Base-by-base conservation (phyloP, 2,329 filamentous ascomycete species). In the Paraconiothyrium sp. region DNA sequence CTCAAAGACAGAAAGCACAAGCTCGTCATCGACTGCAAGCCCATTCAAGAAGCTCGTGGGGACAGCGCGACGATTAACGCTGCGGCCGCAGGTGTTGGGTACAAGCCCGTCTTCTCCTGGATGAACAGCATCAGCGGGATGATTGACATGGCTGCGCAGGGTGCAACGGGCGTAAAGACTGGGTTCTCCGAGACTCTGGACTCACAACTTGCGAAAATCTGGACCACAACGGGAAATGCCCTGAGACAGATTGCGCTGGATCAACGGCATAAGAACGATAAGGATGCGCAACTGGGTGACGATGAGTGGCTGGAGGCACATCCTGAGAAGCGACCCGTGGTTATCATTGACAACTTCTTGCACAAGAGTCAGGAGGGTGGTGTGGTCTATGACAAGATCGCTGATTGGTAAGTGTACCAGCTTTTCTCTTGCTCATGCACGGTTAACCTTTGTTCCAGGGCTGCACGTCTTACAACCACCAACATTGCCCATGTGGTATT, bases 401-500 rank as follows among this genome's bases (percentile, higher is more conserved):
- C 93, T 0, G 93, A 97, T 73, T 98, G 94, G 83, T 79, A 68
- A 65, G 72, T 65, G 11, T 5, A 30, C 27, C 27, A 30, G 27
- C 6, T 2, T 6, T 30, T 30, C 2, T 30, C 27, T 30, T 30
- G 2, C 10, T 2, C 14, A 16, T 9, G 34, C 6, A 44, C 35
- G 66, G 24, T 32, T 56, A 37, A 56, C n/a, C 4, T 20, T n/a
- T 10, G 10, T 20, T 11, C 22, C 43, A 79, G 77, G 92, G 93
- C 94, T 1, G 93, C 95, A 4, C 84, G 89, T 1, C 82, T 97
- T 32, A 94, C 95, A 0, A 92, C 92, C 49, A 90, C 90, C 56
- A 97, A 97, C 67, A 86, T 97, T 47, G 94, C 94, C 0, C 95
- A 98, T 77, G 93, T 98, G 59, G 90, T 99, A 60, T 97, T 98